Evolutionary conservation across 176 grass and related monocot species (phyloP), one percentile per base, ranked within the genome.

Genomic region (Raddia guianensis): DNA sequence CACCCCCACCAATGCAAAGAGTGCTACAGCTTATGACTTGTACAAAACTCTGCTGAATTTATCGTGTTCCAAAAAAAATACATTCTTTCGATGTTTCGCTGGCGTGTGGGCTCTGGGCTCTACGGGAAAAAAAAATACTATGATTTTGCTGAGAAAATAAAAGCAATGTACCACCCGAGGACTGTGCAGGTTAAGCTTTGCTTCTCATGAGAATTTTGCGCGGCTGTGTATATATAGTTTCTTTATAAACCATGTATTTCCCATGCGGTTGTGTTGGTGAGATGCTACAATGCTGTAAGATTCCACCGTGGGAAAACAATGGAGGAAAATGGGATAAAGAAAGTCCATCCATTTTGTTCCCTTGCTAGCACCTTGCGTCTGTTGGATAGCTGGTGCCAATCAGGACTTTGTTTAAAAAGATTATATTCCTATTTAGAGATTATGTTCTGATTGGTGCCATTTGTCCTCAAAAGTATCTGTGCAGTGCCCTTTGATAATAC

Each of bases 261-360:
- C 4, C 16, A 42, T 73, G 42, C 12, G 72, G 43, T 54, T 27
- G 42, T 68, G 84, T 63, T 61, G 82, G 53, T 66, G 64, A 72
- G 87, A 77, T 85, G 87, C 82, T 67, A 81, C 76, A 85, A 89
- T 77, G 87, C 87, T 85, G 82, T 85, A 65, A 89, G 87, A 89
- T 81, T 89, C 87, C 33, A 15, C 12, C 10, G 72, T 66, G 87
- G 65, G 8, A 60, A 76, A 60, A 81, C 21, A 66, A 77, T 81
- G 57, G 48, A 68, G 2, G 21, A 58, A 48, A 68, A 70, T 52
- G 54, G 50, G 53, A 55, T 62, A 59, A 56, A 83, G 70, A 70
- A 77, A 46, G 13, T 58, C 9, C 33, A 40, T 47, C 77, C 66
- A 44, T 58, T 85, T 89, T 89, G 82, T 77, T 65, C 77, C 43